Evolutionary conservation across 208 protist genomes (phyloP), one percentile per base, ranked within the genome.

Genomic region (Phytomonas sp.): DNA sequence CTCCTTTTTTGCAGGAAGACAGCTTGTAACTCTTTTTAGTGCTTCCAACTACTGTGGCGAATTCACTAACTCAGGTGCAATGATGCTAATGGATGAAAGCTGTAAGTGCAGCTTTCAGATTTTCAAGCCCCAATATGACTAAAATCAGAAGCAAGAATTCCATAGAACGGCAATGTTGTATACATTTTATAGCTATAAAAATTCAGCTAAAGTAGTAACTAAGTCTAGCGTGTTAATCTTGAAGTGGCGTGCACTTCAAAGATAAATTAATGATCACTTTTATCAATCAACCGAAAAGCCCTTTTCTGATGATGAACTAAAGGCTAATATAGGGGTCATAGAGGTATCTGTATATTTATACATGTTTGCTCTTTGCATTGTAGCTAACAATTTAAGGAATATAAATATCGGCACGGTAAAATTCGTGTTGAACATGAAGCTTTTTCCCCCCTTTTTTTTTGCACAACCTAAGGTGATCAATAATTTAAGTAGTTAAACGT

Each of bases 11-110:
- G 97, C 98, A 1, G 93, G 97, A 40, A 84, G 98, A 23, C 87
- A 97, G 72, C 91, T 99, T 52, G 98, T 99, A 33, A 99, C 98
- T 0, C 76, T 99, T 11, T 99, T 99, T 86, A 98, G 92, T 10
- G 98, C 99, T 4, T 98, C 98, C 23, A 99, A 99, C 85, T 99
- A 99, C 83, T 99, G 97, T 76, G 98, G 98, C 65, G 98, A 99
- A 80, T 99, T 99, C 79, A 98, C 99, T 66, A 99, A 99, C 81
- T 93, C 92, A 19, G 99, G 98, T 8, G 98, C 98, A 2, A 99
- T 99, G 90, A 98, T 99, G 96, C 80, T 86, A 36, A 97, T 99
- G 34, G 96, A 98, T 64, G 92, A 98, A 60, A 88, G 93, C 45
- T 87, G 98, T 26, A 96, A 92, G 83, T 99, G 97, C 74, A 98